Conservation (phyloP, 768 basidiomycete genomes). For the Chlorophyllum brunneum region DNA sequence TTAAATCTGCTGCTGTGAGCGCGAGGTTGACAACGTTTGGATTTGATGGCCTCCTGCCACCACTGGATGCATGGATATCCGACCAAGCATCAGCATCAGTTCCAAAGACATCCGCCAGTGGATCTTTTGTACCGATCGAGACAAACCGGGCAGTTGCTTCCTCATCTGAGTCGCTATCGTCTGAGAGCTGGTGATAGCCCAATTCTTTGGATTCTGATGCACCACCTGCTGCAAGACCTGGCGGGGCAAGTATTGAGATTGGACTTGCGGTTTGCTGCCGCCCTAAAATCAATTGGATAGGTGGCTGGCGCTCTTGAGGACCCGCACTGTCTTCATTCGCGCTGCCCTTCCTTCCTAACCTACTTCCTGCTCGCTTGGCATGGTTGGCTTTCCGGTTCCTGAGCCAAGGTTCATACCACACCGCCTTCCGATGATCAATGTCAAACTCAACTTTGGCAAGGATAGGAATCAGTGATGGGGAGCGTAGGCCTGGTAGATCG, state of each 20-base stretch:
- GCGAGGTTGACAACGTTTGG: slow-evolving; percentile 52
- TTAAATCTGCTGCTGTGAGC: slow-evolving; percentile 40
- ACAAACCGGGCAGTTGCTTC: slow-evolving; percentile 34
- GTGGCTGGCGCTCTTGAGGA: slow-evolving; percentile 28
- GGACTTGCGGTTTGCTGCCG: slow-evolving; percentile 40
- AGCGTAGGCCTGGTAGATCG: slow-evolving; percentile 62
- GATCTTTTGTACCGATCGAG: slow-evolving; percentile 38
- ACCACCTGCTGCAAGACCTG: slow-evolving; percentile 14
- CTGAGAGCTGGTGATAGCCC: slow-evolving; percentile 35
- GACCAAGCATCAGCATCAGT: slow-evolving; percentile 63
- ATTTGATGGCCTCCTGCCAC: slow-evolving; percentile 27
- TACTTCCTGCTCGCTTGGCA: slow-evolving; percentile 52
- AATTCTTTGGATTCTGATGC: slow-evolving; percentile 11
- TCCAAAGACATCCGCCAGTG: slow-evolving; percentile 60
- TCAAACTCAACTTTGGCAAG: slow-evolving; percentile 96
- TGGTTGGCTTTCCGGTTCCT: slow-evolving; percentile 59
- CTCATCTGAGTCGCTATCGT: slow-evolving; percentile 30
- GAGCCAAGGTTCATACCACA: slow-evolving; percentile 86
- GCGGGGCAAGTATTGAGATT: slow-evolving; percentile 22
- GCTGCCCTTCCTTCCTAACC: slow-evolving; percentile 18
- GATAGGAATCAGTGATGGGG: slow-evolving; percentile 69
- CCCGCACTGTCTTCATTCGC: slow-evolving; percentile 18
- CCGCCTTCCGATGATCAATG: slow-evolving; percentile 74
- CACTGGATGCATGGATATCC: slow-evolving; percentile 40
- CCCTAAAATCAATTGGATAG: slow-evolving; percentile 50